These are phyloP conservation scores for Agastache rugosa DNA, from an alignment of 257 asterid species.

Conservation along the genomic window DNA sequence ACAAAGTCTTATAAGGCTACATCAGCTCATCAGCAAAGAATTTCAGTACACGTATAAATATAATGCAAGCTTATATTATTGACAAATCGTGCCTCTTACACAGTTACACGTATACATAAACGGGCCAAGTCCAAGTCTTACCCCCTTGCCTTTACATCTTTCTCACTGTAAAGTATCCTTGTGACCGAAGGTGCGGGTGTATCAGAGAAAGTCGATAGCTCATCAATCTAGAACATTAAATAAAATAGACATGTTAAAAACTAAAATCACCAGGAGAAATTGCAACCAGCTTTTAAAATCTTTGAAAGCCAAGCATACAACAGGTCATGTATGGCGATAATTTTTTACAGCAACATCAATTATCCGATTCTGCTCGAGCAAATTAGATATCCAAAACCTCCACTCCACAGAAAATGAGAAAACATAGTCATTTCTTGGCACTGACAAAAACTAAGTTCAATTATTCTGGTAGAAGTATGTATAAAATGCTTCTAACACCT, in stretches of 20 bases:
- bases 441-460: background rate
- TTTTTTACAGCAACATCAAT: background rate
- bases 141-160: slow-evolving; percentile 89
- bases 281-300: background rate
- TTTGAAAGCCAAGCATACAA: background rate
- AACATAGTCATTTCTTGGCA: slow-evolving; percentile 6
- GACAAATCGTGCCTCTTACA: background rate
- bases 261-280: background rate
- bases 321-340: background rate
- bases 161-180: slow-evolving; percentile 84
- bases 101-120: background rate
- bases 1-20: too few relatives aligned
- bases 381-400: slow-evolving; percentile 16
- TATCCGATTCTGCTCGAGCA: background rate
- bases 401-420: background rate
- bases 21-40: too few relatives aligned
- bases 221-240: slow-evolving; percentile 67
- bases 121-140: slow-evolving; percentile 34
- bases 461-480: background rate
- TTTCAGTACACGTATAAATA: too few relatives aligned
- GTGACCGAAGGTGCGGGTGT: slow-evolving; percentile 90
- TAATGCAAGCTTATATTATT: background rate
- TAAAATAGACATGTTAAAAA: background rate
- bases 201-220: slow-evolving; percentile 85
- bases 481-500: background rate